Evolutionary conservation across 345 rosid genomes (phyloP).

Genomic region (Populus ilicifolia): DNA sequence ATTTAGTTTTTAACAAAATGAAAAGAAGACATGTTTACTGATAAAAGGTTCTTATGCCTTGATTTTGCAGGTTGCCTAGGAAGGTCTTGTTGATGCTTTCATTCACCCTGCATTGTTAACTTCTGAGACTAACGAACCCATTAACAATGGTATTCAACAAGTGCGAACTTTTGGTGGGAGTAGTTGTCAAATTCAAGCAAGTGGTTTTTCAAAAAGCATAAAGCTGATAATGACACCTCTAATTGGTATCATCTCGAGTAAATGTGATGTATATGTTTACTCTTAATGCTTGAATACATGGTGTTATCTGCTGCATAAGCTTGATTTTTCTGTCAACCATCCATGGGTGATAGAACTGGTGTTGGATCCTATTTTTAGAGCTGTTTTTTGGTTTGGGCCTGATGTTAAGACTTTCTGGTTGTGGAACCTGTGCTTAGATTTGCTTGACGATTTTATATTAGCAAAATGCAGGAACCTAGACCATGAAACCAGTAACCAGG

Average conservation of each 20-base stretch:
- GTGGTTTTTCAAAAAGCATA: slow-evolving; percentile 35
- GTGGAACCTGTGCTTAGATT: slow-evolving; percentile 45
- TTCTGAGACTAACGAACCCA: slow-evolving; percentile 9
- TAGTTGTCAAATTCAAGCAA: slow-evolving; percentile 22
- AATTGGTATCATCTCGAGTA: slow-evolving; percentile 39
- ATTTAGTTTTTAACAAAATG: neutral
- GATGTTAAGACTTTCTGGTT: slow-evolving; percentile 26
- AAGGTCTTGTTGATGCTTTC: slow-evolving; percentile 53
- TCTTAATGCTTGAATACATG: slow-evolving; percentile 50
- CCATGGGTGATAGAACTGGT: slow-evolving; percentile 33
- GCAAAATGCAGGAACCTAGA: slow-evolving; percentile 29
- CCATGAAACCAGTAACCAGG: slow-evolving; percentile 17
- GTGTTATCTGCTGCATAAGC: slow-evolving; percentile 53
- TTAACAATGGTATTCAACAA: slow-evolving; percentile 18
- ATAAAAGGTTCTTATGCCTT: slow-evolving; percentile 6
- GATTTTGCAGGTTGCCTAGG: slow-evolving; percentile 53
- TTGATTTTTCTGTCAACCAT: slow-evolving; percentile 35
- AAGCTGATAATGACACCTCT: slow-evolving; percentile 57
- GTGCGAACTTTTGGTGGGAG: slow-evolving; percentile 11
- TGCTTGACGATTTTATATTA: slow-evolving; percentile 38
- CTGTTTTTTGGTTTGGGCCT: slow-evolving; percentile 35
- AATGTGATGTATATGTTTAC: slow-evolving; percentile 39
- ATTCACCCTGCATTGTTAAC: slow-evolving; percentile 21
- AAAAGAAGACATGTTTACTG: neutral
- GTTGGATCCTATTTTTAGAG: slow-evolving; percentile 46